These are phyloP conservation scores for Diutina neorugosa DNA, from an alignment of 1,139 yeast genomes.

Conservation along the genomic window DNA sequence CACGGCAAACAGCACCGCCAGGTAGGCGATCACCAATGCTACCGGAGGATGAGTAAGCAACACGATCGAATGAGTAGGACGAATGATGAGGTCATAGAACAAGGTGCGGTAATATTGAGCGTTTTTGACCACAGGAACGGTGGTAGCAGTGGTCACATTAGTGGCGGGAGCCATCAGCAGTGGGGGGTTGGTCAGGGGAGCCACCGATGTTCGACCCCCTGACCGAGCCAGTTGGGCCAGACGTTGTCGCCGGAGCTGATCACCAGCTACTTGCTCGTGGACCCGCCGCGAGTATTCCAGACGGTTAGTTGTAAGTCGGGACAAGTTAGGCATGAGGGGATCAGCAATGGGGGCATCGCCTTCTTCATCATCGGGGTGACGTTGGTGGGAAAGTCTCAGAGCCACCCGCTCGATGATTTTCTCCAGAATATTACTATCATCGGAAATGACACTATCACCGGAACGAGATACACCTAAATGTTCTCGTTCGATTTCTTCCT, in stretches of 20 bases:
- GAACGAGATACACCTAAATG: background rate
- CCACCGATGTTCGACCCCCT: background rate
- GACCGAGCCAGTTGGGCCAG: background rate
- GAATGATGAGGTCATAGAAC: slow-evolving; percentile 28
- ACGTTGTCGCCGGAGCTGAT: background rate
- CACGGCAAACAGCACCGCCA: slow-evolving; percentile 57
- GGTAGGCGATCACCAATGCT: slow-evolving; percentile 46
- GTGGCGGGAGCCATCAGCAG: background rate
- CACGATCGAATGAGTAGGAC: slow-evolving; percentile 40
- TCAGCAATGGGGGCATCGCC: slow-evolving; percentile 23
- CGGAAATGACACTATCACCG: background rate
- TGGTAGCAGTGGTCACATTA: background rate
- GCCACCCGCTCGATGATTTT: background rate
- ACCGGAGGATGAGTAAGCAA: slow-evolving; percentile 66
- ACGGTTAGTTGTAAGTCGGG: slow-evolving; percentile 23
- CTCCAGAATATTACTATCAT: background rate
- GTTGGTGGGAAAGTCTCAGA: background rate
- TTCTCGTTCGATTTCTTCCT: background rate
- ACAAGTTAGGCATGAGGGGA: slow-evolving; percentile 25
- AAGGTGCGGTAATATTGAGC: background rate
- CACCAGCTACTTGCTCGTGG: slow-evolving; percentile 12
- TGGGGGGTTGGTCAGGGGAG: background rate
- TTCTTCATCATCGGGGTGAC: background rate
- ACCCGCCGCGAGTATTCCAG: slow-evolving; percentile 21
- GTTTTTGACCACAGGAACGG: background rate